phyloP scores from a whole-genome alignment of 2,329 filamentous ascomycete species.

The Colletotrichum echinochloae region DNA sequence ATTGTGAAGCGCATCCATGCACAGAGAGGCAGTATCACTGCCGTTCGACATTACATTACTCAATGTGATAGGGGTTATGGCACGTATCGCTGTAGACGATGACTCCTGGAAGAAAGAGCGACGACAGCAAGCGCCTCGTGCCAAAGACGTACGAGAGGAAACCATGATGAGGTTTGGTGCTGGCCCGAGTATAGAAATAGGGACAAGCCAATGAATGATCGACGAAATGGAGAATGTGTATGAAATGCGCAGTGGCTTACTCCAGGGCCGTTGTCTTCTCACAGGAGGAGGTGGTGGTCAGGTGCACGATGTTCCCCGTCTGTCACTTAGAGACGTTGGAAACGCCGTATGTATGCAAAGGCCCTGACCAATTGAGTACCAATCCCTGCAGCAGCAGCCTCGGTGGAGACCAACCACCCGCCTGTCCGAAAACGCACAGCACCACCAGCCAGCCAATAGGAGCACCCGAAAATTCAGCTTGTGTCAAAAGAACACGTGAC shows the following conservation, averaged over 20 bases:
- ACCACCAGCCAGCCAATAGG: conserved; percentile 1
- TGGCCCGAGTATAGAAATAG: too few species aligned
- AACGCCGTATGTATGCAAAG: too few species aligned
- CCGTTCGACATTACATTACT: too few species aligned
- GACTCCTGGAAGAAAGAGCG: neutral
- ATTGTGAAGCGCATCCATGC: neutral
- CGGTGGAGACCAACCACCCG: neutral
- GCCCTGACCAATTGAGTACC: conserved; percentile 10
- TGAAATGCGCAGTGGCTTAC: neutral
- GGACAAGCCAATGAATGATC: neutral
- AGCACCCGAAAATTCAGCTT: conserved; percentile 2
- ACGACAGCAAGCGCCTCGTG: neutral
- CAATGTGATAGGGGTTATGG: neutral
- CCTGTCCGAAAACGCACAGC: neutral
- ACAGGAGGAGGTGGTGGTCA: neutral
- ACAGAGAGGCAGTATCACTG: neutral
- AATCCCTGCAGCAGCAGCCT: neutral
- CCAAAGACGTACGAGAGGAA: neutral
- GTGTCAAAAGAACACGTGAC: conserved; percentile 27
- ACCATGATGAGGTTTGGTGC: too few species aligned
- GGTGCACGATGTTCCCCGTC: neutral
- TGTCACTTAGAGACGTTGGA: neutral
- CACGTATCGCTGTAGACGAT: neutral
- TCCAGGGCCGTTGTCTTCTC: neutral
- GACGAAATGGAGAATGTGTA: neutral